phyloP scores from a whole-genome alignment of 805 yeast species.

The Isabelozyma rhagii region DNA sequence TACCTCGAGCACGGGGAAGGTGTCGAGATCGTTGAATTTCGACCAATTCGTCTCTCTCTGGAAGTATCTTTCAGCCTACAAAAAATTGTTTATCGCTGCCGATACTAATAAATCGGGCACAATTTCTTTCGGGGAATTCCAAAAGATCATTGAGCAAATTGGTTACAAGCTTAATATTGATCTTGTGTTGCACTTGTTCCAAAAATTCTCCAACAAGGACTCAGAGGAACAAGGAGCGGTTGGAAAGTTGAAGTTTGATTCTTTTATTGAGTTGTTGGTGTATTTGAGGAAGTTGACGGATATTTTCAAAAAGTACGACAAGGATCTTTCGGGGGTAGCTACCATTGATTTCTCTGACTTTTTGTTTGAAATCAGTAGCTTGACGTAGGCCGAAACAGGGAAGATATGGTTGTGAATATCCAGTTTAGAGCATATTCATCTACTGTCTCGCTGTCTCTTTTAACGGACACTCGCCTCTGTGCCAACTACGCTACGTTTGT shows the following conservation, averaged over 20 bases:
- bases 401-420: too few species aligned
- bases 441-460: too few species aligned
- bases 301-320: conserved; percentile 72
- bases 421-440: too few species aligned
- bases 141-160: conserved; percentile 57
- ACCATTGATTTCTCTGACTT: conserved; percentile 64
- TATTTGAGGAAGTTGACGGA: conserved; percentile 76
- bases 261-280: conserved; percentile 76
- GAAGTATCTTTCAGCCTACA: conserved; percentile 67
- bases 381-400: conserved; percentile 10
- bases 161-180: conserved; percentile 61
- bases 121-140: conserved; percentile 65
- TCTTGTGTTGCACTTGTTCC: conserved; percentile 56
- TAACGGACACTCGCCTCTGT: not conserved
- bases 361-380: conserved; percentile 49
- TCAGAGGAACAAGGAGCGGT: conserved; percentile 21
- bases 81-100: conserved; percentile 57
- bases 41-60: conserved; percentile 66
- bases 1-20: conserved; percentile 16
- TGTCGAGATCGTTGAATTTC: conserved; percentile 33
- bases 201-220: conserved; percentile 46
- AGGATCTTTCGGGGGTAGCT: conserved; percentile 71
- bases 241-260: conserved; percentile 65
- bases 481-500: not conserved
- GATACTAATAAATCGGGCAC: conserved; percentile 58